These are phyloP conservation scores for Selaginella tamariscina DNA, from an alignment of 75 land plant species.

Conservation along the genomic window DNA sequence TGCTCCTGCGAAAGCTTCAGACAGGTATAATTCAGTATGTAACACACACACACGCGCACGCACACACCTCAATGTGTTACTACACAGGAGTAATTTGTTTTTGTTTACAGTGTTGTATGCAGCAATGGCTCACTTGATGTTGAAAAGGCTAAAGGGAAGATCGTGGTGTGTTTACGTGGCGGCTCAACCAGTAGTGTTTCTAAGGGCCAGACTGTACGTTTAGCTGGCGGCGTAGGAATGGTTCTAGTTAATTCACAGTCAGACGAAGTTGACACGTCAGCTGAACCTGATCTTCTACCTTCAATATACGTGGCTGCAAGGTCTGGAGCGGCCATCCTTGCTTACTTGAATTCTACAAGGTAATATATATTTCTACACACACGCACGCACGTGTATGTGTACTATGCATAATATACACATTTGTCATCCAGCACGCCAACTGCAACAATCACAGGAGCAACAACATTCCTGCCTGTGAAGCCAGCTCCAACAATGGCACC, in stretches of 20 bases:
- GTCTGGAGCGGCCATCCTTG: constrained; percentile 36
- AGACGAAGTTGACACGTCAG: constrained; percentile 54
- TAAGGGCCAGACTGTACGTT: not conserved
- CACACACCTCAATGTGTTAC: too few relatives aligned
- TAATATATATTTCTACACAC: too few relatives aligned
- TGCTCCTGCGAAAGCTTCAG: not conserved
- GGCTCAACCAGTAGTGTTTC: not conserved
- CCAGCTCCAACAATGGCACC: constrained; percentile 9
- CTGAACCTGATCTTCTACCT: constrained; percentile 60
- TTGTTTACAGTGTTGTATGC: not conserved
- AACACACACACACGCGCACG: too few relatives aligned
- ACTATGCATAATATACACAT: not conserved
- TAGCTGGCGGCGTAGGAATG: constrained; percentile 9
- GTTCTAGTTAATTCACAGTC: constrained; percentile 19
- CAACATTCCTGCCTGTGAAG: not conserved
- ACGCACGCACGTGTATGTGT: too few relatives aligned
- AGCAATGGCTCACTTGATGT: not conserved
- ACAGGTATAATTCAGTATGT: not conserved
- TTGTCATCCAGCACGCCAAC: constrained; percentile 1
- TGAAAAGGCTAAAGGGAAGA: constrained; percentile 4
- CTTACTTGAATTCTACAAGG: constrained; percentile 23
- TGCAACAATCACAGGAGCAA: not conserved
- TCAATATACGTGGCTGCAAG: constrained; percentile 37
- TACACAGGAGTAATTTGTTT: not conserved
- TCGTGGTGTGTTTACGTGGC: not conserved